Evolutionary conservation across 2,329 filamentous ascomycete species (phyloP).

Genomic region (Zasmidium angulare): DNA sequence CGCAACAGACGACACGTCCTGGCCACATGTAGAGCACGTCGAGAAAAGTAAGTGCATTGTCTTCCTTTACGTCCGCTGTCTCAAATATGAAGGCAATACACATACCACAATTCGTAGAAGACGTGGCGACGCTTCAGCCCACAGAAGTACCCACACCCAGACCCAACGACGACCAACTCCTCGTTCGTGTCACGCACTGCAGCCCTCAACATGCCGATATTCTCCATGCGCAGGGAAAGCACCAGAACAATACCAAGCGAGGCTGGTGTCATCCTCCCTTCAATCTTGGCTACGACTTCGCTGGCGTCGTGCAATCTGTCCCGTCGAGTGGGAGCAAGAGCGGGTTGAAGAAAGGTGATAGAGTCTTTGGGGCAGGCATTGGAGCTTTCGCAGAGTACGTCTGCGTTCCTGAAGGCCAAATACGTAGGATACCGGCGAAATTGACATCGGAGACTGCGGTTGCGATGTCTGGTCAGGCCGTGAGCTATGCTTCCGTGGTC

Average conservation of each 20-base stretch:
- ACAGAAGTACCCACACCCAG: slow-evolving; percentile 35
- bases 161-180: slow-evolving; percentile 38
- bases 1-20: not conserved
- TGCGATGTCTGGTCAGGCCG: slow-evolving; percentile 55
- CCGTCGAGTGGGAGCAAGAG: slow-evolving; percentile 27
- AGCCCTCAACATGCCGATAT: slow-evolving; percentile 62
- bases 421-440: slow-evolving; percentile 48
- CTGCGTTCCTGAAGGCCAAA: slow-evolving; percentile 38
- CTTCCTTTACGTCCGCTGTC: not conserved
- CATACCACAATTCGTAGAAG: slow-evolving; percentile 38
- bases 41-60: not conserved
- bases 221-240: slow-evolving; percentile 58
- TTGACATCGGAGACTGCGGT: slow-evolving; percentile 53
- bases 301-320: slow-evolving; percentile 51
- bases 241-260: slow-evolving; percentile 53
- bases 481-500: slow-evolving; percentile 54
- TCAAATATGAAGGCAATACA: slow-evolving; percentile 44
- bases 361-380: slow-evolving; percentile 54
- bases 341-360: slow-evolving; percentile 47
- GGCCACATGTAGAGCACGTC: not conserved
- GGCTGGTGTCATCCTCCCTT: slow-evolving; percentile 59
- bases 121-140: slow-evolving; percentile 29
- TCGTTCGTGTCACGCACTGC: slow-evolving; percentile 55
- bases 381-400: slow-evolving; percentile 58
- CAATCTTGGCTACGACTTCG: slow-evolving; percentile 60